Base-by-base conservation (phyloP, 495 filamentous ascomycete genomes). In the Podospora australis region DNA sequence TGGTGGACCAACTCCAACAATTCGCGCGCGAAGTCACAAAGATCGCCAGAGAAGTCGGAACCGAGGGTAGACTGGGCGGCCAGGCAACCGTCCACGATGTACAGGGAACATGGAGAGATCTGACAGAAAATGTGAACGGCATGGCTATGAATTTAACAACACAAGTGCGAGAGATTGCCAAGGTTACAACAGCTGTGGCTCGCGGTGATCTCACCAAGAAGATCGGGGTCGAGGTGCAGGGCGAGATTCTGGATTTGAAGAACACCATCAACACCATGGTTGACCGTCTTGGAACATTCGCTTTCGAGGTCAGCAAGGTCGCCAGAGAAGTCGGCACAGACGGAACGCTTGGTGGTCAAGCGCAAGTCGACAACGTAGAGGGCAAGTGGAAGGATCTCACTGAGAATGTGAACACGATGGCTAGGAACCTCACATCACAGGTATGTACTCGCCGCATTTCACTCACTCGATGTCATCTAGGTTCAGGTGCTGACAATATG, bases 251-350 rank as follows among this genome's bases (percentile, higher is more conserved):
- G 38, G 85, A 87, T 60, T 73, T 99, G 34, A 99, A 99, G 73
- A 87, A 87, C 58, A 99, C 92, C 1, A 99, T 99, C 69, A 99
- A 99, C 61, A 88, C 88, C 66, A 99, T 99, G 92, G 92, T 99
- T 59, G 94, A 99, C 66, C 82, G 89, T 53, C 79, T 99, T 6
- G 88, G 94, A 51, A 96, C 89, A 1, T 99, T 99, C 55, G 92
- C 92, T 17, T 92, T 92, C 49, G 94, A 99, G 67, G 94, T 99
- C 60, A 97, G 90, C 77, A 96, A 96, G 65, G 92, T 99, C 54
- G 92, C 92, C 44, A 83, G 92, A 53, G 92, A 99, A 69, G 92
- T 99, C 73, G 92, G 92, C 55, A 99, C 92, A 4, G 92, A 99
- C 54, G 92, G 92, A 57, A 96, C 86, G 7, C 76, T 99, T 19